A percentile compares a stretch with the other conserved stretches of the same genome.
phyloP scores from a whole-genome alignment of 1,139 yeast genomes.

The Geotrichum armillariae region DNA sequence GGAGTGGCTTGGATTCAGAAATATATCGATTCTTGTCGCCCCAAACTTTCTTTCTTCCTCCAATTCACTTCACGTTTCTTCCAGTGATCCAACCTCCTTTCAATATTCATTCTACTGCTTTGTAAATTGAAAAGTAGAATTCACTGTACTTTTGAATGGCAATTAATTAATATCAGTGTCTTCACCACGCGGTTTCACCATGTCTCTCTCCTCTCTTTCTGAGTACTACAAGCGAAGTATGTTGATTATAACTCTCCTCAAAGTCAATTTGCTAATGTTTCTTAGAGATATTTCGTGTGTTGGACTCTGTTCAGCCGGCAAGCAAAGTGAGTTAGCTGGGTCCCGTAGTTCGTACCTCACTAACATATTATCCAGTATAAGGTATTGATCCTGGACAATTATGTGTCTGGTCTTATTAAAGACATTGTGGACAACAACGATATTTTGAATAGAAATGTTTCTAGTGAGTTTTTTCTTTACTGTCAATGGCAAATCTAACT shows the following conservation, averaged over 20 bases:
- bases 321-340: constrained; percentile 29
- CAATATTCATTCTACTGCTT: too few relatives aligned
- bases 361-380: constrained; percentile 36
- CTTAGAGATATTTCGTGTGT: constrained; percentile 25
- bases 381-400: constrained; percentile 44
- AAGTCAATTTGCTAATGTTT: not conserved
- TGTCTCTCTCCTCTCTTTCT: constrained; percentile 19
- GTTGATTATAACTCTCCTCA: not conserved
- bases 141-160: not conserved
- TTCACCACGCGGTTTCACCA: not conserved
- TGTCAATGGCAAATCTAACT: not conserved
- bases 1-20: not conserved
- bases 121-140: too few relatives aligned
- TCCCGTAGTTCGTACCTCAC: not conserved
- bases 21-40: not conserved
- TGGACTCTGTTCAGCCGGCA: constrained; percentile 40
- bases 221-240: constrained; percentile 20
- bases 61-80: not conserved
- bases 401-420: constrained; percentile 38
- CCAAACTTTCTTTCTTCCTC: not conserved
- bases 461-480: constrained; percentile 30
- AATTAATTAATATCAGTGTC: not conserved
- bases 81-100: not conserved
- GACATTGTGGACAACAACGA: constrained; percentile 42
- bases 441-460: constrained; percentile 41